Conservation (phyloP, 176 grass and related monocot genomes). For the Carex cristatella region DNA sequence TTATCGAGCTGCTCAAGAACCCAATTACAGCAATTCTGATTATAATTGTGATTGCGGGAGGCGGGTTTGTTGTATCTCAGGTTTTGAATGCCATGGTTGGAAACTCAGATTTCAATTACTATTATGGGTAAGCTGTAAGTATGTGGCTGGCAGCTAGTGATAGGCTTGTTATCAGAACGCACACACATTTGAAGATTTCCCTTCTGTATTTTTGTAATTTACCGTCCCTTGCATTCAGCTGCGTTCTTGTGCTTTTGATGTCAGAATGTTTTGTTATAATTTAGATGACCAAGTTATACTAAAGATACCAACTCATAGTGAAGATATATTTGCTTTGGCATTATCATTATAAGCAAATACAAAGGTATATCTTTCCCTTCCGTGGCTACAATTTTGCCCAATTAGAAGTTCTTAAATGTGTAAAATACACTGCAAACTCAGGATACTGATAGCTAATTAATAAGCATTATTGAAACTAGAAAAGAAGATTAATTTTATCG, state of each 20-base stretch:
- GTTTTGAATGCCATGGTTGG: constrained; percentile 90
- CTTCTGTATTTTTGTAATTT: not conserved
- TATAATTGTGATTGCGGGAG: constrained; percentile 44
- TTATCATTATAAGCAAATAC: not conserved
- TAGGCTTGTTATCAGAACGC: not conserved
- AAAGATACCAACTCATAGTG: not conserved
- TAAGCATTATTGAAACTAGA: not conserved
- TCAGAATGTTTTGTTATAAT: not conserved
- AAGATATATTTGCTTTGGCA: not conserved
- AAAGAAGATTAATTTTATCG: not conserved
- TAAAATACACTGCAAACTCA: not conserved
- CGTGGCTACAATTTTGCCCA: not conserved
- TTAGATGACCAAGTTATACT: not conserved
- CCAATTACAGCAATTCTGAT: constrained; percentile 77
- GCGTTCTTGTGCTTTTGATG: not conserved
- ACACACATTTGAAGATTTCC: not conserved
- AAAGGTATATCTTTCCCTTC: not conserved
- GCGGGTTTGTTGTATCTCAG: constrained; percentile 63
- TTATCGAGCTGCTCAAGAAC: constrained; percentile 78
- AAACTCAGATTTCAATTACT: constrained; percentile 79
- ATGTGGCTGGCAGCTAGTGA: not conserved
- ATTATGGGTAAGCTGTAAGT: constrained; percentile 43
- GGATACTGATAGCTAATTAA: not conserved
- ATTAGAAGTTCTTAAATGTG: no score
- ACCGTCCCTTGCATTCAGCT: not conserved